A percentile compares a stretch with the other conserved stretches of the same genome.
phyloP scores from a whole-genome alignment of 2,329 filamentous ascomycete genomes.

The Thielaviopsis cerberus region DNA sequence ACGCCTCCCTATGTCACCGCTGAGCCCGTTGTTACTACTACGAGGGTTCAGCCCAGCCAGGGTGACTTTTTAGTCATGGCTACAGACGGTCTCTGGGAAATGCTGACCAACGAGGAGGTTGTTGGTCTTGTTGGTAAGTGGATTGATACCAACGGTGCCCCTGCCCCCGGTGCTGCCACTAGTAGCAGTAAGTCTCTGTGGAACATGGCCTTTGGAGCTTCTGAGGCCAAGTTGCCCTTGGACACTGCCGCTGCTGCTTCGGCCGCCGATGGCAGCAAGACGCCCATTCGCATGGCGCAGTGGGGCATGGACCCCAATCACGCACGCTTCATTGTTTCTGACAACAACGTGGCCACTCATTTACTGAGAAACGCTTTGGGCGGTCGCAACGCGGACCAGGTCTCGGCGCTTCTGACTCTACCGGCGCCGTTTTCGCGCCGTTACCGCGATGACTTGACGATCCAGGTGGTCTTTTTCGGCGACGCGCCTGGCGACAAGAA shows the following conservation, averaged over 20 bases:
- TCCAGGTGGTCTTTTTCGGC: slow-evolving; percentile 97
- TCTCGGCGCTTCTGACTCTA: slow-evolving; percentile 77
- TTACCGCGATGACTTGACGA: slow-evolving; percentile 88
- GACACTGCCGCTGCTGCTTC: slow-evolving; percentile 42
- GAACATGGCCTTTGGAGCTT: slow-evolving; percentile 35
- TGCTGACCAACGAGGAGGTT: slow-evolving; percentile 96
- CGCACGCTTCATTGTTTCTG: slow-evolving; percentile 78
- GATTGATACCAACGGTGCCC: slow-evolving; percentile 58
- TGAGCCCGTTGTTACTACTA: slow-evolving; percentile 85
- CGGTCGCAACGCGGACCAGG: slow-evolving; percentile 80
- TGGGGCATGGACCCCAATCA: slow-evolving; percentile 67
- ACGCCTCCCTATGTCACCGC: slow-evolving; percentile 95
- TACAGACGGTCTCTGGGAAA: slow-evolving; percentile 95
- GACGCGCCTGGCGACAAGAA: slow-evolving; percentile 40
- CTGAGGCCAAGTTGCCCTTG: slow-evolving; percentile 42
- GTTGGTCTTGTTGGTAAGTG: slow-evolving; percentile 91
- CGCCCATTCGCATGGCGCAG: slow-evolving; percentile 74
- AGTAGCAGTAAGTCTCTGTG: slow-evolving; percentile 47
- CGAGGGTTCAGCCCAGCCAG: slow-evolving; percentile 70
- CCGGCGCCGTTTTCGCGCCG: slow-evolving; percentile 79
- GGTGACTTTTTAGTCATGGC: slow-evolving; percentile 94
- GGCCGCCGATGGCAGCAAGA: slow-evolving; percentile 57
- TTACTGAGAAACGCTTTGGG: slow-evolving; percentile 87
- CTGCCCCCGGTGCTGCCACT: slow-evolving; percentile 33
- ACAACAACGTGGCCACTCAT: slow-evolving; percentile 92